Base-by-base conservation (phyloP, 331 rosid genomes). In the Arachis monticola region DNA sequence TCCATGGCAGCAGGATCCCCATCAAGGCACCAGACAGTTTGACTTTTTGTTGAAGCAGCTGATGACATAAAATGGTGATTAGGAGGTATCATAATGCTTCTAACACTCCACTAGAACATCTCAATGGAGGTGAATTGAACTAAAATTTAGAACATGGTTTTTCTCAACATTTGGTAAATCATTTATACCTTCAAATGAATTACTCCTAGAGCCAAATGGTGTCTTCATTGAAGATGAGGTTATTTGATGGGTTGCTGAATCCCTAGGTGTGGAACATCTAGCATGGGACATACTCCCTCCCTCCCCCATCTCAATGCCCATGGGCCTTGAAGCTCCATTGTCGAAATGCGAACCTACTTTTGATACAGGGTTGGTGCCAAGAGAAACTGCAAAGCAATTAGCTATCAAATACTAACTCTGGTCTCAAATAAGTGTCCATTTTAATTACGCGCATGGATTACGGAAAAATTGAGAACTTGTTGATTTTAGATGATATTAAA, bases 1-100 rank as follows among this genome's bases (percentile, higher is more conserved):
- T 92, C 96, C 91, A 94, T 79, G 79, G 96, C 83, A 47, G 91
- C 91, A 12, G 86, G 86, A 82, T 94, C 99, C 71, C 99, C 99
- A 76, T 94, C 97, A 76, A 72, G 88, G 72, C 79, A 84, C 96
- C 97, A 94, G 72, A 85, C 75, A 51, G 31, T 77, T 75, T 86
- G 96, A 80, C 81, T 65, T 58, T 72, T 64, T 13, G 90, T 42
- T 60, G 90, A 82, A 72, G 81, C 69, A 64, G 81, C 69, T 41
- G 88, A 85, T 70, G 80, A 81, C 80, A 80, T 66, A 65, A 81
- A 74, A 75, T 83, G 88, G 76, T 83, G 85, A 66, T 82, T 88
- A 64, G 96, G 92, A 82, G 99, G 87, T 58, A 84, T 74, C 78
- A 82, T 67, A 76, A 85, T 80, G 80, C 69, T 84, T 77, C 77